Percentiles rank a stretch among this genome's conserved stretches.
Evolutionary conservation across 345 rosid genomes (phyloP).

Genomic region (Salix arbutifolia): DNA sequence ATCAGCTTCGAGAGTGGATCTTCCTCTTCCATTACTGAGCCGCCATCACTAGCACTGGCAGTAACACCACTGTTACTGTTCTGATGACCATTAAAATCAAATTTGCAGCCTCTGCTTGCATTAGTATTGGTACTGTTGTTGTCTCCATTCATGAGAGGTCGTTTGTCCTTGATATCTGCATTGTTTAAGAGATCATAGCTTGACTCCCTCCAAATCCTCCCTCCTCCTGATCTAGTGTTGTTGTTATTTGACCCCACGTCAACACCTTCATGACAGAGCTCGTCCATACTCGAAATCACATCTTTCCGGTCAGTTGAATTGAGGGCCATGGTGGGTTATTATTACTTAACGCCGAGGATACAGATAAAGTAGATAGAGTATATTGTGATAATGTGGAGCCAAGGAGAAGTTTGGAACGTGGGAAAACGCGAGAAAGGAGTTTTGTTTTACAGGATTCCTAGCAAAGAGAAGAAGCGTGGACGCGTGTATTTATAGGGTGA

Average conservation of each 20-base stretch:
- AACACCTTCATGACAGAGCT: conserved; percentile 17
- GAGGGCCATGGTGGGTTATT: conserved; percentile 26
- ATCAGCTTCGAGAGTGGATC: conserved; percentile 79
- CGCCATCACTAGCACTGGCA: not conserved
- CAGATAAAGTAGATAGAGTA: too few relatives aligned
- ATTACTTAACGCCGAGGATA: not conserved
- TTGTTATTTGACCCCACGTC: conserved; percentile 5
- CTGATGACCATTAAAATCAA: conserved; percentile 29
- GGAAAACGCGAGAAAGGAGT: not conserved
- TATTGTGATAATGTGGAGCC: not conserved
- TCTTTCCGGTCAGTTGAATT: conserved; percentile 37
- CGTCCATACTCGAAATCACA: conserved; percentile 36
- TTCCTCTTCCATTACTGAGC: conserved; percentile 10
- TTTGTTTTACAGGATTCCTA: not conserved
- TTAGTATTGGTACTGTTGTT: not conserved
- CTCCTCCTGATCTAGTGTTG: not conserved
- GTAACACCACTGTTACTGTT: not conserved
- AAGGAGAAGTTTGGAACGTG: not conserved
- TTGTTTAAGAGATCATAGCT: conserved; percentile 51
- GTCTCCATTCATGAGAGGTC: not conserved
- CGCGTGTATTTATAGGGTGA: not conserved
- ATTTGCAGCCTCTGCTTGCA: conserved; percentile 12
- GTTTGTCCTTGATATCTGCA: conserved; percentile 17
- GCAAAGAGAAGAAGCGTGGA: not conserved
- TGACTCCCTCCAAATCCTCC: conserved; percentile 55